A percentile compares a stretch with the other conserved stretches of the same genome.
Evolutionary conservation across 2,329 filamentous ascomycete genomes (phyloP).

Genomic region (Didymella segeticola): DNA sequence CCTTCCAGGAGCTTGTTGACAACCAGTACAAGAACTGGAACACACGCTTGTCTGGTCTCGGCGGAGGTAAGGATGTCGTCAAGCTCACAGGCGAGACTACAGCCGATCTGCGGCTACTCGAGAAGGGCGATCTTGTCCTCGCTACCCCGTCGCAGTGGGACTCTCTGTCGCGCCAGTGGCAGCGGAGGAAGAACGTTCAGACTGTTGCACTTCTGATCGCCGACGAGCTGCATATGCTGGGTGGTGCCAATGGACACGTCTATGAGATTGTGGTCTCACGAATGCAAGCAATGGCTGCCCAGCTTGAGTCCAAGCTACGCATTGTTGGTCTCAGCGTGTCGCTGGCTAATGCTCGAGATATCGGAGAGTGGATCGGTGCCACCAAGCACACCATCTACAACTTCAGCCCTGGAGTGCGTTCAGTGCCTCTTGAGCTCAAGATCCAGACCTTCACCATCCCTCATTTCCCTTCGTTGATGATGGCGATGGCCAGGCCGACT

Average conservation of each 20-base stretch:
- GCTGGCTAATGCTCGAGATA: constrained; percentile 87
- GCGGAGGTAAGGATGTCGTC: constrained; percentile 86
- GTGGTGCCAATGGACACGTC: constrained; percentile 82
- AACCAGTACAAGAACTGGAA: constrained; percentile 84
- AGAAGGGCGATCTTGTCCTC: constrained; percentile 85
- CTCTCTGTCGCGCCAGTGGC: constrained; percentile 93
- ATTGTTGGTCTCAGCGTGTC: constrained; percentile 92
- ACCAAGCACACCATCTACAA: constrained; percentile 99
- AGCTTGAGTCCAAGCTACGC: constrained; percentile 82
- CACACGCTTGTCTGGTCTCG: constrained; percentile 72
- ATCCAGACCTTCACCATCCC: constrained; percentile 95
- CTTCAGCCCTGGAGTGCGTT: constrained; percentile 90
- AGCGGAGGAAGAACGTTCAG: constrained; percentile 93
- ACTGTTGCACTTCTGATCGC: constrained; percentile 90
- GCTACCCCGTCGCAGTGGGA: constrained; percentile 97
- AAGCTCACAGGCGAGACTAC: constrained; percentile 94
- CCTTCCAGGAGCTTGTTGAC: constrained; percentile 92
- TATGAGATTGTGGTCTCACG: constrained; percentile 98
- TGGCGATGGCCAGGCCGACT: constrained; percentile 95
- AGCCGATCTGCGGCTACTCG: constrained; percentile 86
- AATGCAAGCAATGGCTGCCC: constrained; percentile 93
- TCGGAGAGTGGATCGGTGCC: constrained; percentile 97
- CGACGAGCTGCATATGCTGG: constrained; percentile 93
- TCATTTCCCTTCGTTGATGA: constrained; percentile 97
- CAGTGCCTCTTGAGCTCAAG: constrained; percentile 88